These are phyloP conservation scores for Lactarius sanguifluus DNA, from an alignment of 768 basidiomycete species.

Conservation along the genomic window DNA sequence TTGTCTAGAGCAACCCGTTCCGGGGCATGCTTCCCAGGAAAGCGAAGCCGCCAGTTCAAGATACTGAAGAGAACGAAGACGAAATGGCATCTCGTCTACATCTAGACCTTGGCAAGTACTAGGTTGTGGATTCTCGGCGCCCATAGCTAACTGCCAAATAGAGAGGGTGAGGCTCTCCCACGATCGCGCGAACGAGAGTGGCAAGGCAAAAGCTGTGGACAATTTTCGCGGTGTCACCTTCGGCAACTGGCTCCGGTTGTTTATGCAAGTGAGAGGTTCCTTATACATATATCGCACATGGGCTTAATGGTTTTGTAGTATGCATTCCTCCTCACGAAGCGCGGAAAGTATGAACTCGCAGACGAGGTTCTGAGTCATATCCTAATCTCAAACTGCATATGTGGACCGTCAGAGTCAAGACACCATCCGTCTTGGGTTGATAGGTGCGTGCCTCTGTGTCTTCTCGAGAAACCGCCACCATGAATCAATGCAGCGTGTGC, in stretches of 20 bases:
- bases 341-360: conserved; percentile 62
- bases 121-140: neutral
- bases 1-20: conserved; percentile 51
- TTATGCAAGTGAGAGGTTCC: conserved; percentile 66
- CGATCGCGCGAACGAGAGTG: conserved; percentile 46
- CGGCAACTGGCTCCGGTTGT: conserved; percentile 80
- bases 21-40: conserved; percentile 66
- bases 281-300: neutral
- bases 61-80: conserved; percentile 61
- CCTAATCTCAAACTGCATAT: conserved; percentile 70
- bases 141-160: conserved; percentile 31
- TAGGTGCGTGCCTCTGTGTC: conserved; percentile 51
- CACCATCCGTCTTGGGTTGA: conserved; percentile 70
- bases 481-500: conserved; percentile 60
- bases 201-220: conserved; percentile 49
- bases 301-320: conserved; percentile 50
- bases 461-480: neutral
- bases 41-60: conserved; percentile 35
- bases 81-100: conserved; percentile 76
- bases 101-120: conserved; percentile 61
- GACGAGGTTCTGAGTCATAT: conserved; percentile 79
- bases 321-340: conserved; percentile 63
- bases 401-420: conserved; percentile 60
- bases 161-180: conserved; percentile 58
- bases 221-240: conserved; percentile 81